These are phyloP conservation scores for Helenozyma baotianmanensis DNA, from an alignment of 805 yeast species.

Conservation along the genomic window DNA sequence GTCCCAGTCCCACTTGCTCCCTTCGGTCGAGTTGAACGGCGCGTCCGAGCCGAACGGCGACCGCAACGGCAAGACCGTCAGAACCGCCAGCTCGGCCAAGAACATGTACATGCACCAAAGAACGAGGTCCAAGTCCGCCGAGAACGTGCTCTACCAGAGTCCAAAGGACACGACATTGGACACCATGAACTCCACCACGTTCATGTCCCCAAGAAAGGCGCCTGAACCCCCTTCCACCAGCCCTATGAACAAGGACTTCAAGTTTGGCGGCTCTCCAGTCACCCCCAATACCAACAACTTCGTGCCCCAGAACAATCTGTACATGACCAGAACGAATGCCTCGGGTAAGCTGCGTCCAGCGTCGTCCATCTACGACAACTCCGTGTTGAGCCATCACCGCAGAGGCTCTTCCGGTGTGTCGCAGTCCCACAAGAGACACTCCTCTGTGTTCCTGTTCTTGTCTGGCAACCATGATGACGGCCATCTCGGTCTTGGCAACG, in stretches of 20 bases:
- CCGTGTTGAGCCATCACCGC: slow-evolving; percentile 24
- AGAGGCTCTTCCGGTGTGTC: slow-evolving; percentile 26
- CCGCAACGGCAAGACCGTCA: slow-evolving; percentile 12
- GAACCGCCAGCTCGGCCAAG: slow-evolving; percentile 1
- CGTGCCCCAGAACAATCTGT: slow-evolving; percentile 8
- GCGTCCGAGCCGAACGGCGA: slow-evolving; percentile 3
- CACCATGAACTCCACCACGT: slow-evolving; percentile 24
- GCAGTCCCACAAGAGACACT: slow-evolving; percentile 55
- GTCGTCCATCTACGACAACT: slow-evolving; percentile 48
- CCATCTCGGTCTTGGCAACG: background rate
- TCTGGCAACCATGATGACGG: slow-evolving; percentile 26
- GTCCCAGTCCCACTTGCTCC: slow-evolving; percentile 29
- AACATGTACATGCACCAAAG: slow-evolving; percentile 40
- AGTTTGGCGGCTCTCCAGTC: slow-evolving; percentile 27
- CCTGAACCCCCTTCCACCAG: slow-evolving; percentile 58
- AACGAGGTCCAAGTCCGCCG: slow-evolving; percentile 49
- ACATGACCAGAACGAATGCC: slow-evolving; percentile 23
- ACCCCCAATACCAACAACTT: slow-evolving; percentile 4
- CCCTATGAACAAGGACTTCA: slow-evolving; percentile 25
- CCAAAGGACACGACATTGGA: slow-evolving; percentile 6
- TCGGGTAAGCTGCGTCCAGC: slow-evolving; percentile 37
- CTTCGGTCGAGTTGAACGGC: slow-evolving; percentile 32
- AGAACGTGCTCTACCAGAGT: slow-evolving; percentile 25
- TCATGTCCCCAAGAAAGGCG: slow-evolving; percentile 67
- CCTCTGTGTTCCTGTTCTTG: slow-evolving; percentile 54